A percentile compares a stretch with the other conserved stretches of the same genome.
Conservation (phyloP, 805 yeast species). For the Ogataea philodendri region DNA sequence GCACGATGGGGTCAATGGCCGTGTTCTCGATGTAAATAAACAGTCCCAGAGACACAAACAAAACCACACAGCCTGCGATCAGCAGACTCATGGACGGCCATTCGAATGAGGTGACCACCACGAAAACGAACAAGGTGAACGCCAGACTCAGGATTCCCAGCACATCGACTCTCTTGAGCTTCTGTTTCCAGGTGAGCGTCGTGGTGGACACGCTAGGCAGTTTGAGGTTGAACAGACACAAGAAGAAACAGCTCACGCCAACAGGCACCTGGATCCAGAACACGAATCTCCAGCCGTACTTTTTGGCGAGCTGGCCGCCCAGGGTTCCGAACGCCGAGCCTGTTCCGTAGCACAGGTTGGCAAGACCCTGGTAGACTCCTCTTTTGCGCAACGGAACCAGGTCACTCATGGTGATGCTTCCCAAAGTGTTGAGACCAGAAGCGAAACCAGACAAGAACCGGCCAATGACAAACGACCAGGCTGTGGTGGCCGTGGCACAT, state of each 20-base stretch:
- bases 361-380: constrained; percentile 83
- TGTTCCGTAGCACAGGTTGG: constrained; percentile 72
- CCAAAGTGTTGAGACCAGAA: constrained; percentile 80
- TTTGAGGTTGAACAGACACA: constrained; percentile 40
- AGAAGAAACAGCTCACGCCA: constrained; percentile 38
- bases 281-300: constrained; percentile 64
- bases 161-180: constrained; percentile 57
- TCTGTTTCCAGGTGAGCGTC: constrained; percentile 36
- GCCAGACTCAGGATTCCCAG: constrained; percentile 35
- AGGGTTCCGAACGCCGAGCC: constrained; percentile 71
- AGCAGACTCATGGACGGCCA: constrained; percentile 46
- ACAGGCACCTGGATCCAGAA: constrained; percentile 56
- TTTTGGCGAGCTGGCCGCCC: constrained; percentile 57
- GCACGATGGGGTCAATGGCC: constrained; percentile 56
- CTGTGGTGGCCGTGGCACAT: constrained; percentile 50
- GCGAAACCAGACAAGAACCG: constrained; percentile 83
- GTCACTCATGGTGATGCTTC: constrained; percentile 77
- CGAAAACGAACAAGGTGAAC: constrained; percentile 29
- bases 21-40: constrained; percentile 25
- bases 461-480: constrained; percentile 48
- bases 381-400: constrained; percentile 76
- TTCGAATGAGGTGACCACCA: constrained; percentile 36
- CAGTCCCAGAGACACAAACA: constrained; percentile 7
- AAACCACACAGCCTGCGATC: constrained; percentile 28
- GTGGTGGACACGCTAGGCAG: constrained; percentile 40